These are phyloP conservation scores for Coemansia sp. DNA, from an alignment of 192 early-diverging fungal species.

Conservation along the genomic window DNA sequence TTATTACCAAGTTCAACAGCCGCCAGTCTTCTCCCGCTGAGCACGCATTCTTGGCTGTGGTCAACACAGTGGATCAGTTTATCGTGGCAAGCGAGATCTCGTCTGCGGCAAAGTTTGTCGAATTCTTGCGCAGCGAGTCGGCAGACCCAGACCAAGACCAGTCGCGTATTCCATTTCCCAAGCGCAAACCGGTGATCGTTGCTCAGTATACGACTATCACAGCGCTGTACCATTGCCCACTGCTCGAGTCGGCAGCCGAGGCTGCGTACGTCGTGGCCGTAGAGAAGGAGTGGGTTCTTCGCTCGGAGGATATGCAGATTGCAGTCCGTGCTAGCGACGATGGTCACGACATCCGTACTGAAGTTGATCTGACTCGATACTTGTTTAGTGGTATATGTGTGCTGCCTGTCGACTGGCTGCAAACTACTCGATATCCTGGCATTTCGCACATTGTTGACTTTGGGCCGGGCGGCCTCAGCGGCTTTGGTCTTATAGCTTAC, in stretches of 20 bases:
- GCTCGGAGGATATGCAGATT: conserved; percentile 21
- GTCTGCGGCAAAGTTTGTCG: conserved; percentile 5
- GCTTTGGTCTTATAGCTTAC: conserved; percentile 83
- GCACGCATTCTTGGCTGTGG: conserved; percentile 27
- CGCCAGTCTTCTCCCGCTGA: background rate
- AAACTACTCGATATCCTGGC: conserved; percentile 51
- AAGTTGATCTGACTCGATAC: conserved; percentile 63
- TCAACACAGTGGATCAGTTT: conserved; percentile 25
- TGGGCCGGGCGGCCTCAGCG: conserved; percentile 84
- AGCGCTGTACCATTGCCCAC: conserved; percentile 70
- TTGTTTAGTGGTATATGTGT: conserved; percentile 70
- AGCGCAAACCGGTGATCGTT: conserved; percentile 79
- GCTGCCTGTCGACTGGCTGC: conserved; percentile 67
- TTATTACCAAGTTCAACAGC: conserved; percentile 22
- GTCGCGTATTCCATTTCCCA: conserved; percentile 72
- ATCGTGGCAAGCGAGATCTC: conserved; percentile 21
- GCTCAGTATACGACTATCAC: conserved; percentile 84
- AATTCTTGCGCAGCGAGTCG: conserved; percentile 9
- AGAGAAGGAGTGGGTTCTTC: conserved; percentile 36
- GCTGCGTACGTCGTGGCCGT: conserved; percentile 5
- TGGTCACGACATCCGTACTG: conserved; percentile 75
- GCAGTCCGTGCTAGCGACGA: conserved; percentile 80
- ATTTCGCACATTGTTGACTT: conserved; percentile 93
- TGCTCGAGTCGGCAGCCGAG: conserved; percentile 3
- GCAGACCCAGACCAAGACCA: conserved; percentile 48